A percentile compares a stretch with the other conserved stretches of the same genome.
Conservation (phyloP, 1,284 basidiomycete genomes). For the Cerrena zonata region DNA sequence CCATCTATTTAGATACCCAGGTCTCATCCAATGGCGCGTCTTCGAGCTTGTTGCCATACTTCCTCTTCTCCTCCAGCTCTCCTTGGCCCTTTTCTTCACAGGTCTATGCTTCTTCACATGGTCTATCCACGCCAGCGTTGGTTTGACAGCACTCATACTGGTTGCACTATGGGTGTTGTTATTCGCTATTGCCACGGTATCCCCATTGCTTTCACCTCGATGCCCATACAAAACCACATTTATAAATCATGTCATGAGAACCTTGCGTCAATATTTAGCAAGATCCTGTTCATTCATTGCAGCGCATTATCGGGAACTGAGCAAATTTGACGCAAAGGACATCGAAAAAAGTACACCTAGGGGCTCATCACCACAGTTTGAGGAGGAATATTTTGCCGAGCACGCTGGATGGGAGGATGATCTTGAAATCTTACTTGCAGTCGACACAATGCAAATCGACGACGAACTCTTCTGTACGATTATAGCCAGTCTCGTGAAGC, state of each 20-base stretch:
- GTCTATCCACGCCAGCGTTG: constrained; percentile 1
- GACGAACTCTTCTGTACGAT: constrained; percentile 2
- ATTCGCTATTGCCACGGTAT: not conserved
- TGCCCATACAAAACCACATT: constrained; percentile 7
- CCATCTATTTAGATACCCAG: not conserved
- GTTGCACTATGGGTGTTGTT: constrained; percentile 4
- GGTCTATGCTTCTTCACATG: constrained; percentile 4
- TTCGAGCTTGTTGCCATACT: constrained; percentile 5
- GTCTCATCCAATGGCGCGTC: constrained; percentile 2
- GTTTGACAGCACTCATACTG: not conserved
- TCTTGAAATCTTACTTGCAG: not conserved
- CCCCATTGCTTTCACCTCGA: constrained; percentile 4
- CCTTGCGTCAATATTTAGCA: not conserved
- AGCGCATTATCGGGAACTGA: not conserved
- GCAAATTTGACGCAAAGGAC: not conserved
- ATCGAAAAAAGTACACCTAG: not conserved
- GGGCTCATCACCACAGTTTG: not conserved
- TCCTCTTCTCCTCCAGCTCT: constrained; percentile 6
- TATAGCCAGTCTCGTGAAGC: not conserved
- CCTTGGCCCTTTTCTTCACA: constrained; percentile 5
- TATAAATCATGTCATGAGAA: not conserved
- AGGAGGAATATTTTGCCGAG: not conserved
- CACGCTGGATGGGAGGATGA: not conserved
- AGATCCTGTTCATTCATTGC: not conserved
- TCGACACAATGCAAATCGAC: constrained; percentile 1